Percentiles rank a stretch among this genome's conserved stretches.
phyloP scores from a whole-genome alignment of 345 rosid genomes.

The Eucalyptus globulus region DNA sequence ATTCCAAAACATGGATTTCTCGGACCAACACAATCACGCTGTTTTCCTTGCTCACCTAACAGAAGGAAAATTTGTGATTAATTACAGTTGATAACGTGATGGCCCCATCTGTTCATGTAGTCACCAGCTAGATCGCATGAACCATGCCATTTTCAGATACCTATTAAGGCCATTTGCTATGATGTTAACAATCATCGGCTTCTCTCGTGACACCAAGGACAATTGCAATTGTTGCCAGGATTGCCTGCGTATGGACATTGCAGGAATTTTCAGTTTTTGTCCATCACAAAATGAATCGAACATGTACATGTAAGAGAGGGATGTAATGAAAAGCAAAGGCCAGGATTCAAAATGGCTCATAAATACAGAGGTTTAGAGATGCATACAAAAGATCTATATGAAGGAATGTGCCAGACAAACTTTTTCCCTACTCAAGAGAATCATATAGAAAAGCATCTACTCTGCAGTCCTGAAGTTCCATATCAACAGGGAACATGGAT shows the following conservation, averaged over 20 bases:
- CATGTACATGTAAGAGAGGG: background rate
- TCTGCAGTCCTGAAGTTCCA: background rate
- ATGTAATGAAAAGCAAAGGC: background rate
- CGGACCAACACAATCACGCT: background rate
- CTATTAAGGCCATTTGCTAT: background rate
- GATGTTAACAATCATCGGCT: slow-evolving; percentile 7
- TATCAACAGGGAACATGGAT: background rate
- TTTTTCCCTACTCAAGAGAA: background rate
- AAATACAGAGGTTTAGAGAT: background rate
- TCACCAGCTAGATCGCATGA: background rate
- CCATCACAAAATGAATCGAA: background rate
- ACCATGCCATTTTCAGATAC: background rate
- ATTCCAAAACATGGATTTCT: background rate
- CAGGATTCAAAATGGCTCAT: background rate
- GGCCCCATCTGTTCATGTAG: background rate
- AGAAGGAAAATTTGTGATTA: background rate
- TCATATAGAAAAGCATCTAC: background rate
- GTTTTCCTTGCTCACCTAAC: background rate
- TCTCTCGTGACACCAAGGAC: slow-evolving; percentile 16
- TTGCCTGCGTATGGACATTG: slow-evolving; percentile 4
- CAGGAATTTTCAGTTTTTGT: background rate
- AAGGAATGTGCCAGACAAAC: background rate
- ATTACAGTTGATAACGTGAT: background rate
- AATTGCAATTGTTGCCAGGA: slow-evolving; percentile 20
- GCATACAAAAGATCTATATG: background rate